Percentiles rank a stretch among this genome's conserved stretches.
Conservation (phyloP, 1,284 basidiomycete genomes). For the Ceratobasidium sp. region DNA sequence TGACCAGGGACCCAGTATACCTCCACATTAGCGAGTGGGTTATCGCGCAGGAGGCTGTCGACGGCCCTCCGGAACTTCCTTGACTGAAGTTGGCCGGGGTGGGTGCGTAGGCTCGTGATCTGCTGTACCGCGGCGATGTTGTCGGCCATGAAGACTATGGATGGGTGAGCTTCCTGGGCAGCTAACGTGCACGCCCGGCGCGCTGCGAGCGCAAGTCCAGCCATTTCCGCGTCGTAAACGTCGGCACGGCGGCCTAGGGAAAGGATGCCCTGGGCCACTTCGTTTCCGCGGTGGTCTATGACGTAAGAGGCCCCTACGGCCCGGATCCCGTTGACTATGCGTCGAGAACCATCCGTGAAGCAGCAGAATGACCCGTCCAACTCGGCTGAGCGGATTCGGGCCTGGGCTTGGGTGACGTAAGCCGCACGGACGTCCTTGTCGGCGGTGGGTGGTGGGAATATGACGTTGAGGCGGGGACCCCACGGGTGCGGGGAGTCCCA, state of each 20-base stretch:
- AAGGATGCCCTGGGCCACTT: background rate
- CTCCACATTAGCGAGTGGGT: no score
- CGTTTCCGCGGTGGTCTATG: background rate
- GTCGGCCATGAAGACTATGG: background rate
- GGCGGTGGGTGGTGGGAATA: no score
- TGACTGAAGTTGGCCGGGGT: no score
- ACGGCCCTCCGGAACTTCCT: no score
- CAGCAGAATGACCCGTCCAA: no score
- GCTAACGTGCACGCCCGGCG: background rate
- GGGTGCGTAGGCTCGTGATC: background rate
- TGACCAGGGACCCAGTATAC: background rate
- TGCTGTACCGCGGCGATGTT: constrained; percentile 5
- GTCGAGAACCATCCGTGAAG: constrained; percentile 4
- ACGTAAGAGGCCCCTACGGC: background rate
- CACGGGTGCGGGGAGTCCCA: background rate
- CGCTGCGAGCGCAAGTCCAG: background rate
- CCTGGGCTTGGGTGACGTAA: no score
- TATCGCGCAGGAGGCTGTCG: no score
- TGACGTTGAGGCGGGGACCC: background rate
- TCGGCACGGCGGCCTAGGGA: background rate
- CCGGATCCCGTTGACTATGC: background rate
- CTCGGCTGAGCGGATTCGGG: no score
- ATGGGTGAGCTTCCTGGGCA: no score
- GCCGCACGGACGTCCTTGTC: no score
- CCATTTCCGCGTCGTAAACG: constrained; percentile 15